Evolutionary conservation across 1,139 yeast genomes (phyloP).

Genomic region (Debaryomyces udenii): DNA sequence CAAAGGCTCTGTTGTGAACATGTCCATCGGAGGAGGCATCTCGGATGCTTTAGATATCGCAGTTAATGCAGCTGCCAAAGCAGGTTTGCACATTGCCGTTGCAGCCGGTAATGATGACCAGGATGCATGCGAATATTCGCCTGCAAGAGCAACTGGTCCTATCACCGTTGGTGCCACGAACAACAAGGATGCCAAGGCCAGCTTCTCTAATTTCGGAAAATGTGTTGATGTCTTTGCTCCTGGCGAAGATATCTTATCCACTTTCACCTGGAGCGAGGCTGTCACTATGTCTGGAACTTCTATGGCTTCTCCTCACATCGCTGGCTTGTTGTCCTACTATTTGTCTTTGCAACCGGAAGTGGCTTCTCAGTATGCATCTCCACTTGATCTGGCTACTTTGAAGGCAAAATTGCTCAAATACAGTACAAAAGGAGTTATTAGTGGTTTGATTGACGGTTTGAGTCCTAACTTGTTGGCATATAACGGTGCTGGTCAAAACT

Average conservation of each 20-base stretch:
- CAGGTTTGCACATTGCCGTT: conserved; percentile 47
- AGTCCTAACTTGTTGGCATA: conserved; percentile 89
- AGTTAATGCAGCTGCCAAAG: conserved; percentile 44
- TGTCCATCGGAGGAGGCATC: conserved; percentile 49
- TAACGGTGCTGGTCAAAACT: conserved; percentile 90
- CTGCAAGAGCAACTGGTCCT: conserved; percentile 46
- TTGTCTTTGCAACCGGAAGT: conserved; percentile 45
- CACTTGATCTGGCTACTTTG: conserved; percentile 39
- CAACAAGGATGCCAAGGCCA: conserved; percentile 39
- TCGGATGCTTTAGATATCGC: conserved; percentile 47
- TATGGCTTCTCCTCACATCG: conserved; percentile 49
- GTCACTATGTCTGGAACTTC: conserved; percentile 47
- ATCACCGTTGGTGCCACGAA: conserved; percentile 50
- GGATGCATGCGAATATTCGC: conserved; percentile 48
- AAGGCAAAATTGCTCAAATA: conserved; percentile 40
- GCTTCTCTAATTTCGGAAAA: conserved; percentile 47
- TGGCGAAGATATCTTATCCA: conserved; percentile 45
- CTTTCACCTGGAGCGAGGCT: conserved; percentile 41
- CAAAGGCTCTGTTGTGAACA: conserved; percentile 49
- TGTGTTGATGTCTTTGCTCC: conserved; percentile 52
- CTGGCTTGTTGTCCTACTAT: conserved; percentile 45
- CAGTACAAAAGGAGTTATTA: conserved; percentile 37
- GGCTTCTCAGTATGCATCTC: conserved; percentile 51
- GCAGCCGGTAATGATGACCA: conserved; percentile 51
- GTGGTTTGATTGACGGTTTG: conserved; percentile 60